Evolutionary conservation across 148 eudicot genomes (phyloP), one percentile per base, ranked within the genome.

Genomic region (Drosera capensis): DNA sequence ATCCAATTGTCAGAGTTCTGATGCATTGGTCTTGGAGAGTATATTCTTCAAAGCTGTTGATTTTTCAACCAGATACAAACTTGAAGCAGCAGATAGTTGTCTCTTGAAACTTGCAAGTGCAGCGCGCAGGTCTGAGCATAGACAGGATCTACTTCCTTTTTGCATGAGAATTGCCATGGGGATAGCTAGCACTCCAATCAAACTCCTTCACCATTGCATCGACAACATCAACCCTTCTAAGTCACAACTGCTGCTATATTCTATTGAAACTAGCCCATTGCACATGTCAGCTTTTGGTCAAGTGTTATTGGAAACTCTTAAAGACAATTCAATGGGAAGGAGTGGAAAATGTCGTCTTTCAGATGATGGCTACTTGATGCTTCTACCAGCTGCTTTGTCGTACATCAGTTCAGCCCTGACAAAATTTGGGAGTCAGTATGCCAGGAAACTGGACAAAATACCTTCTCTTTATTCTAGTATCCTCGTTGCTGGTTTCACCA

Each of bases 71-170:
- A 58, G 20, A 49, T 56, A 49, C 51, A 67, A 76, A 50, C 56
- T 68, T 34, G 76, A 70, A 51, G 48, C 63, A 53, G 87, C 86
- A 25, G 80, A 73, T 68, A 15, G 46, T 30, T 85, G 94, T 58
- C 65, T 90, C 67, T 71, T 75, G 51, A 77, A 81, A 72, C 87
- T 88, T 56, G 66, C 78, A 39, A 70, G 50, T 57, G 74, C 67
- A 24, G 67, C 68, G 23, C 55, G 30, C 50, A 45, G 46, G 48
- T 61, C 38, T 26, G 65, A 60, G 52, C 44, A 34, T 57, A 40
- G 51, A 48, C 60, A 51, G 48, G 51, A 67, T 19, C 51, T 58
- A 44, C 64, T 73, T 60, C 60, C 66, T 20, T 40, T 62, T 25
- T 35, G 76, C 52, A 65, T 66, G 74, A 72, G 54, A 51, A 70